A percentile compares a stretch with the other conserved stretches of the same genome.
Conservation (phyloP, 1,284 basidiomycete species). For the Taiwanofungus camphoratus region DNA sequence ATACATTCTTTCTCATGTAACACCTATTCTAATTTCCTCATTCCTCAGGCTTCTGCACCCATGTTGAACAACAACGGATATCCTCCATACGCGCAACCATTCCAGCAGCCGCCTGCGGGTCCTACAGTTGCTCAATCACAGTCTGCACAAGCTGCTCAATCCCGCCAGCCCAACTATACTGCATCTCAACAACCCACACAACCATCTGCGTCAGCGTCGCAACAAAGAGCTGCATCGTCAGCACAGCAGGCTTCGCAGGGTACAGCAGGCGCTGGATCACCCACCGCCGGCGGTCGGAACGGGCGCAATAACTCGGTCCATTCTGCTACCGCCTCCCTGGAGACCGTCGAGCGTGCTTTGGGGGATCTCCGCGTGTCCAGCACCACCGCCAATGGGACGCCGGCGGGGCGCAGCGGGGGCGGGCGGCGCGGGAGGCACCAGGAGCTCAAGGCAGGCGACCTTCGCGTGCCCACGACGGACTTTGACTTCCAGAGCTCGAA, state of each 20-base stretch:
- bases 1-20: background rate
- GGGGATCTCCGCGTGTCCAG: conserved; percentile 61
- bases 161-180: conserved; percentile 22
- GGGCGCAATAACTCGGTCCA: conserved; percentile 45
- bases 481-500: conserved; percentile 75
- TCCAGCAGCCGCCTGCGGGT: conserved; percentile 19
- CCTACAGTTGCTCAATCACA: conserved; percentile 17
- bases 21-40: conserved; percentile 4
- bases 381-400: conserved; percentile 19
- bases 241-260: conserved; percentile 8
- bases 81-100: conserved; percentile 21
- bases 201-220: conserved; percentile 21
- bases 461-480: conserved; percentile 56
- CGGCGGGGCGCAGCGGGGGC: conserved; percentile 28
- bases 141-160: conserved; percentile 20
- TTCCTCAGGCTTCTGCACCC: conserved; percentile 28
- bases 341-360: conserved; percentile 75
- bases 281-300: conserved; percentile 5
- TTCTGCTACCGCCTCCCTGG: conserved; percentile 67
- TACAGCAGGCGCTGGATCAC: conserved; percentile 10
- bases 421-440: conserved; percentile 36
- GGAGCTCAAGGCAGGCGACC: conserved; percentile 32
- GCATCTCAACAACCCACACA: conserved; percentile 23
- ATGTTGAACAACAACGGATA: conserved; percentile 19
- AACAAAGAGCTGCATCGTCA: conserved; percentile 17